Evolutionary conservation across 169 alveolate species (phyloP).

Genomic region (Cryptosporidium bovis): DNA sequence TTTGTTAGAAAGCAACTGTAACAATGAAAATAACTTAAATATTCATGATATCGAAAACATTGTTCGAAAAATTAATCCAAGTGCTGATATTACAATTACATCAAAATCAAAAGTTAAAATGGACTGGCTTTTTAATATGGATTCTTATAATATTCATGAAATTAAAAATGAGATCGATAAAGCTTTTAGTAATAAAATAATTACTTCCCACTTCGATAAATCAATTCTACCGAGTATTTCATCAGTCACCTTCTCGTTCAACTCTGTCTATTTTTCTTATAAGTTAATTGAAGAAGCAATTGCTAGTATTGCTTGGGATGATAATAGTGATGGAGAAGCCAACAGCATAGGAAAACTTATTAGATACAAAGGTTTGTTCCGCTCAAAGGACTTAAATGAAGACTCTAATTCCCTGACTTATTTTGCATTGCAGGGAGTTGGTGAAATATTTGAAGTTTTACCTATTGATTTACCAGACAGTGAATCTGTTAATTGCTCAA

Average conservation of each 20-base stretch:
- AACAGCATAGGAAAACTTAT: neutral
- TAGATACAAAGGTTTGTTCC: constrained; percentile 82
- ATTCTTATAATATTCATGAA: constrained; percentile 37
- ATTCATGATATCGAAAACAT: neutral
- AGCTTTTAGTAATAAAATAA: constrained; percentile 18
- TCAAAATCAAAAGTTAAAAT: constrained; percentile 36
- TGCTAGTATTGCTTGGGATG: constrained; percentile 48
- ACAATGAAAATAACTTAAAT: neutral
- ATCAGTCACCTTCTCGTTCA: constrained; percentile 8
- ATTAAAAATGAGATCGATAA: constrained; percentile 27
- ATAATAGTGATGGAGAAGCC: neutral
- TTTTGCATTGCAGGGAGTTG: constrained; percentile 82
- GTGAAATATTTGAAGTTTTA: constrained; percentile 78
- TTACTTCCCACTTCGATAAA: neutral
- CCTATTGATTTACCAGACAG: constrained; percentile 31
- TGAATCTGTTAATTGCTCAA: constrained; percentile 19
- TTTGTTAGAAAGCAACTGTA: constrained; percentile 10
- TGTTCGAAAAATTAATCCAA: constrained; percentile 67
- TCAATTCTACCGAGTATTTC: constrained; percentile 5
- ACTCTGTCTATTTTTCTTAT: constrained; percentile 1
- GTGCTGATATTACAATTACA: constrained; percentile 17
- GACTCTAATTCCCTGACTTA: neutral
- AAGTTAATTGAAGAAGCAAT: constrained; percentile 30
- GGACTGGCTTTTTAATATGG: constrained; percentile 66
- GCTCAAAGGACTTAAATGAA: constrained; percentile 49